Conservation (phyloP, 1,284 basidiomycete species). For the Marasmius sp. region DNA sequence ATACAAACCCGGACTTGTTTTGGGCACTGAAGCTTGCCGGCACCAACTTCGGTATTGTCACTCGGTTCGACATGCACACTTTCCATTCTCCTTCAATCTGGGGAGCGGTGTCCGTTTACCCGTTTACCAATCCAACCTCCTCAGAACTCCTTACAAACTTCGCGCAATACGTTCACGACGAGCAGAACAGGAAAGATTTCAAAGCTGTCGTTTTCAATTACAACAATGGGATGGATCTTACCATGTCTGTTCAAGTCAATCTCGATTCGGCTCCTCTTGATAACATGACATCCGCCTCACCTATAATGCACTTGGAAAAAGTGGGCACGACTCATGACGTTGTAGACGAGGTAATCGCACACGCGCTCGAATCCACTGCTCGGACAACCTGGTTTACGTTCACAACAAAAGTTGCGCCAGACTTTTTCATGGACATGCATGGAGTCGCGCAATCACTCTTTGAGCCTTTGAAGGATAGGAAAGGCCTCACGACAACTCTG, state of each 20-base stretch:
- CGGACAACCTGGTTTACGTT: neutral
- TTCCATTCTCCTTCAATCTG: neutral
- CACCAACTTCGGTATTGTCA: constrained; percentile 16
- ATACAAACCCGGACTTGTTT: constrained; percentile 6
- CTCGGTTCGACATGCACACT: constrained; percentile 11
- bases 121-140: neutral
- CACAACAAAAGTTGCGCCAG: neutral
- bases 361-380: neutral
- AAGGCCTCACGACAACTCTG: neutral
- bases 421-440: neutral
- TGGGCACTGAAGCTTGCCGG: constrained; percentile 14
- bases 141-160: neutral
- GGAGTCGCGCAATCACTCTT: neutral
- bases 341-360: neutral
- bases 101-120: neutral
- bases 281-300: neutral
- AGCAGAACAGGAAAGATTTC: neutral
- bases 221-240: neutral
- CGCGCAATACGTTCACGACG: neutral
- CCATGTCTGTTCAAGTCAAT: neutral
- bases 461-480: neutral
- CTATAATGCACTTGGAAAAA: neutral
- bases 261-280: neutral
- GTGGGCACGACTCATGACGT: neutral
- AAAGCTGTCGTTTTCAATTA: neutral